Conservation (phyloP, 441 rosid genomes). For the Sinapis alba region DNA sequence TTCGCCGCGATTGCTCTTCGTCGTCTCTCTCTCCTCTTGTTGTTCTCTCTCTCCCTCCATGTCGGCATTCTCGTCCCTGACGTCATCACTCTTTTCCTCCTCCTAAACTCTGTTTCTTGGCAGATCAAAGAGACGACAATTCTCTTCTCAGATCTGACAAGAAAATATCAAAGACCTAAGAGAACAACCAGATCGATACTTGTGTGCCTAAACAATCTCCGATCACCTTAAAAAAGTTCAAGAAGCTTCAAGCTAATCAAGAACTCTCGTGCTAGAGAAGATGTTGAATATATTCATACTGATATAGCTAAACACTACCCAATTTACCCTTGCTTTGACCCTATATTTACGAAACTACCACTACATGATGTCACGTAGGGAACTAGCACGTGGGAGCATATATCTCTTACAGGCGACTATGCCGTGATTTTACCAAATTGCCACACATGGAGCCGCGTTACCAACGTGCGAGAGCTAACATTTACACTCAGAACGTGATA, state of each 20-base stretch:
- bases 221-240: slow-evolving; percentile 5
- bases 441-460: not conserved
- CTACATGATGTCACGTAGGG: slow-evolving; percentile 36
- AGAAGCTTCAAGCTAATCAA: slow-evolving; percentile 2
- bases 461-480: not conserved
- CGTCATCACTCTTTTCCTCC: slow-evolving; percentile 52
- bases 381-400: slow-evolving; percentile 39
- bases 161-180: not conserved
- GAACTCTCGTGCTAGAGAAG: slow-evolving; percentile 19
- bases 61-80: slow-evolving; percentile 91
- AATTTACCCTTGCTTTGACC: slow-evolving; percentile 30
- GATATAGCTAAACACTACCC: slow-evolving; percentile 2
- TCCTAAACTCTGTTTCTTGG: not conserved
- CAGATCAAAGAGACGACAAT: slow-evolving; percentile 30
- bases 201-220: not conserved
- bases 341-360: slow-evolving; percentile 31
- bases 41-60: slow-evolving; percentile 97
- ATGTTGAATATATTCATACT: not conserved
- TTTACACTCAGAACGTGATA: slow-evolving; percentile 1
- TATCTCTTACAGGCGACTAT: not conserved
- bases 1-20: slow-evolving; percentile 96
- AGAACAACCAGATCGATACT: slow-evolving; percentile 3
- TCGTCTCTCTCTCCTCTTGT: slow-evolving; percentile 87
- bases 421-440: not conserved
- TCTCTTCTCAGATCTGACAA: slow-evolving; percentile 29